Conservation (phyloP, 2,329 filamentous ascomycete species). For the Hymenoscyphus scutula region DNA sequence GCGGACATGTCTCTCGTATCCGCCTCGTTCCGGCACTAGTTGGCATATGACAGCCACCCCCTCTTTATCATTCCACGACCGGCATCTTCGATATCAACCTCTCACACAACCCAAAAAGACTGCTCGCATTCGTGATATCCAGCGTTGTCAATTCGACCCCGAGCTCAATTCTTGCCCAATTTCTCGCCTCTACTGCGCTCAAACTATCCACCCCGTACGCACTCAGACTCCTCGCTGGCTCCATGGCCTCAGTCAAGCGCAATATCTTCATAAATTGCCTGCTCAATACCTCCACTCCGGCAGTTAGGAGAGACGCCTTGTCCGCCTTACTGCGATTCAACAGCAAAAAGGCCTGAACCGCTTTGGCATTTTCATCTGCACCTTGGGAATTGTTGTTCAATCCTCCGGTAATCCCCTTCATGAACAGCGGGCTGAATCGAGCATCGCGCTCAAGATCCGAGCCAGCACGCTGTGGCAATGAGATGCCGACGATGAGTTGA, state of each 20-base stretch:
- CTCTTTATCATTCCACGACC: not conserved
- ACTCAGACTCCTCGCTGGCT: slow-evolving; percentile 27
- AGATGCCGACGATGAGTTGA: slow-evolving; percentile 35
- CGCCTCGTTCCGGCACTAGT: too few species aligned
- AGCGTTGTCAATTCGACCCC: slow-evolving; percentile 34
- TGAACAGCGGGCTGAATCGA: slow-evolving; percentile 27
- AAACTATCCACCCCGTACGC: slow-evolving; percentile 46
- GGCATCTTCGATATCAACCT: slow-evolving; percentile 26
- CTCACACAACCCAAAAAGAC: slow-evolving; percentile 31
- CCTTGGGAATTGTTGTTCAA: slow-evolving; percentile 19
- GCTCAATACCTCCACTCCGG: slow-evolving; percentile 26
- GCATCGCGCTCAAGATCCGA: slow-evolving; percentile 29
- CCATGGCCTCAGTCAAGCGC: slow-evolving; percentile 28
- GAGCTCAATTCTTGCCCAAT: slow-evolving; percentile 46
- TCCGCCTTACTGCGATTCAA: slow-evolving; percentile 21
- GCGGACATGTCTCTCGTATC: too few species aligned
- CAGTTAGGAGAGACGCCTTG: slow-evolving; percentile 18
- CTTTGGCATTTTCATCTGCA: slow-evolving; percentile 23
- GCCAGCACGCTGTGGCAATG: slow-evolving; percentile 29
- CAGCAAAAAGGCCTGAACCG: slow-evolving; percentile 20
- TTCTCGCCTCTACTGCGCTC: slow-evolving; percentile 49
- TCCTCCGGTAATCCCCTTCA: not conserved
- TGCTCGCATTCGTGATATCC: slow-evolving; percentile 34
- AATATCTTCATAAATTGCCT: slow-evolving; percentile 30
- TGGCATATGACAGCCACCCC: too few species aligned